Conservation (phyloP, 345 rosid genomes). For the Nasturtium officinale region DNA sequence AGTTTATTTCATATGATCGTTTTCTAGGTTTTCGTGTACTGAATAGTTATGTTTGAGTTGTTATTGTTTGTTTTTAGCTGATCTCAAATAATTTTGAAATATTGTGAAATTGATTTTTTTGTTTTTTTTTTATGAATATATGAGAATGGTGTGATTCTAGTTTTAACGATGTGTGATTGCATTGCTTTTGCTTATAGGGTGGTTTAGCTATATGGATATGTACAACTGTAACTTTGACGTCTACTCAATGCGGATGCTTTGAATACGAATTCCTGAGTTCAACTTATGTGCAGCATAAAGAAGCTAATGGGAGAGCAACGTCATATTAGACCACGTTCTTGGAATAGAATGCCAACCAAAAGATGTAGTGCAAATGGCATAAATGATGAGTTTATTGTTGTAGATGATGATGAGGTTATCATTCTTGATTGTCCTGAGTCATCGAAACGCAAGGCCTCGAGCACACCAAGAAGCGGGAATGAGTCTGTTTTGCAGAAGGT, state of each 20-base stretch:
- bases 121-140: background rate
- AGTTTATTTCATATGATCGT: background rate
- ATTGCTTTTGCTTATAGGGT: conserved; percentile 23
- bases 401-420: conserved; percentile 72
- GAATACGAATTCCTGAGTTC: background rate
- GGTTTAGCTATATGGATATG: conserved; percentile 10
- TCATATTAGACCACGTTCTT: conserved; percentile 45
- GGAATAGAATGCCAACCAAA: conserved; percentile 45
- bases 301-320: conserved; percentile 48
- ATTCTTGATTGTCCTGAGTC: conserved; percentile 66
- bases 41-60: background rate
- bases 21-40: conserved; percentile 18
- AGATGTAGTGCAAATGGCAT: conserved; percentile 45
- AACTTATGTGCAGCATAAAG: background rate
- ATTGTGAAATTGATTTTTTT: background rate
- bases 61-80: background rate
- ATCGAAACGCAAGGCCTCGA: conserved; percentile 44
- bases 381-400: conserved; percentile 54
- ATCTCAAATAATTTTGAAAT: background rate
- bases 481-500: conserved; percentile 45
- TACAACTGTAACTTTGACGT: background rate
- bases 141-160: background rate
- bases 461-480: conserved; percentile 40
- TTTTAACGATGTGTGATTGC: background rate
- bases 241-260: conserved; percentile 1